Evolutionary conservation across 768 basidiomycete species (phyloP), one percentile per base, ranked within the genome.

Genomic region (Suillus brevipes): DNA sequence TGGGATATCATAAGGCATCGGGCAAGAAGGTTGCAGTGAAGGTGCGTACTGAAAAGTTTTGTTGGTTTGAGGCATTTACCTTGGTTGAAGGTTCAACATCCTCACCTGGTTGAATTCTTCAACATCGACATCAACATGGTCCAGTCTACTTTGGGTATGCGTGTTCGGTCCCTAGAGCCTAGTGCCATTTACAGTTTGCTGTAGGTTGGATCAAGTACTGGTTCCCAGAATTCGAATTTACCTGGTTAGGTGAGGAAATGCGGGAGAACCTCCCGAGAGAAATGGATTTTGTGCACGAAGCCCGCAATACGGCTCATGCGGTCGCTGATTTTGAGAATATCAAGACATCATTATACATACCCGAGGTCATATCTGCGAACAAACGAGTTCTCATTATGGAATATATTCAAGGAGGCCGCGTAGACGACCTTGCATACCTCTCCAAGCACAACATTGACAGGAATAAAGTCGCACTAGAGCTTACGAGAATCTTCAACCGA

Each of bases 141-240:
- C 14, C 88, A 91, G 58, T 83, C 88, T 18, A 86, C 89, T 8
- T 79, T 92, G 9, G 87, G 89, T 89, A 67, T 23, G 83, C 43
- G 28, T 69, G 28, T 18, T 6, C 16, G 40, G 40, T 47, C 63
- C 34, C 25, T 25, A 40, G 13, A 42, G 20, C 36, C 14, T 14
- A 47, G 9, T 62, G 9, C 60, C n/a, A 10, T 34, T 56, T 31
- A 60, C 56, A 64, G 42, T 36, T 61, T 72, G 31, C 68, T 20
- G 14, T 60, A 89, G 89, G 89, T 20, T 90, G 93, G 86, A 89
- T 99, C 68, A 96, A 96, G 72, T 86, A 85, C 65, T 88, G 94
- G 84, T 99, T 99, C 76, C 97, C 97, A 1, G 89, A 95, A 62
- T 99, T 99, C 70, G 96, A 98, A 74, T 92, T 97, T 72, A 89